Conservation (phyloP, 2,329 filamentous ascomycete species). For the Fusarium oligoseptatum region DNA sequence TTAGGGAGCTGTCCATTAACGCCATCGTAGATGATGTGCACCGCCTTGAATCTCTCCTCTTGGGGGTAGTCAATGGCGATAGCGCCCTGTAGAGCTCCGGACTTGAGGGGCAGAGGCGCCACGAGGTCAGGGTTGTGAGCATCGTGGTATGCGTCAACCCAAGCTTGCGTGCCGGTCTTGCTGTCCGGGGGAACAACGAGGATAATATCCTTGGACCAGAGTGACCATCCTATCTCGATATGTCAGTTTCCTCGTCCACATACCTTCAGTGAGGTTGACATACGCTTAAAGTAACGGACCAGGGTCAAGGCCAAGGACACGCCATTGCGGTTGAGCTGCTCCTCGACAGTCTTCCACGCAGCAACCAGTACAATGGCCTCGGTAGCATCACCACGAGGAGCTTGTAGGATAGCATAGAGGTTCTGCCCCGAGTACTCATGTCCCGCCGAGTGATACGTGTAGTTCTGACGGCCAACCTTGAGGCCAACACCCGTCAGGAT, state of each 20-base stretch:
- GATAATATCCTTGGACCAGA: conserved; percentile 99
- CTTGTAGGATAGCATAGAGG: conserved; percentile 92
- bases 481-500: conserved; percentile 85
- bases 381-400: conserved; percentile 93
- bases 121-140: conserved; percentile 80
- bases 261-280: conserved; percentile 28
- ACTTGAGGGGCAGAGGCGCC: conserved; percentile 86
- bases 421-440: conserved; percentile 85
- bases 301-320: conserved; percentile 88
- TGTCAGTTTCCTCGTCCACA: conserved; percentile 32
- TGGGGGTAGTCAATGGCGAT: conserved; percentile 94
- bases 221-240: conserved; percentile 80
- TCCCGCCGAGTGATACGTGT: conserved; percentile 85
- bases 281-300: conserved; percentile 92
- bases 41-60: conserved; percentile 84
- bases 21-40: conserved; percentile 95
- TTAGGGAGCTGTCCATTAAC: conserved; percentile 97
- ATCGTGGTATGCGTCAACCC: conserved; percentile 98
- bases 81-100: conserved; percentile 91
- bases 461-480: conserved; percentile 90
- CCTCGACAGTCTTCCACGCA: conserved; percentile 86
- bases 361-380: conserved; percentile 95
- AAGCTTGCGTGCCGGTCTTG: conserved; percentile 90
- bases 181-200: conserved; percentile 91
- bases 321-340: conserved; percentile 85